A percentile compares a stretch with the other conserved stretches of the same genome.
These are phyloP conservation scores for Rhinocladiella mackenziei DNA, from an alignment of 2,329 filamentous ascomycete species.

Conservation along the genomic window DNA sequence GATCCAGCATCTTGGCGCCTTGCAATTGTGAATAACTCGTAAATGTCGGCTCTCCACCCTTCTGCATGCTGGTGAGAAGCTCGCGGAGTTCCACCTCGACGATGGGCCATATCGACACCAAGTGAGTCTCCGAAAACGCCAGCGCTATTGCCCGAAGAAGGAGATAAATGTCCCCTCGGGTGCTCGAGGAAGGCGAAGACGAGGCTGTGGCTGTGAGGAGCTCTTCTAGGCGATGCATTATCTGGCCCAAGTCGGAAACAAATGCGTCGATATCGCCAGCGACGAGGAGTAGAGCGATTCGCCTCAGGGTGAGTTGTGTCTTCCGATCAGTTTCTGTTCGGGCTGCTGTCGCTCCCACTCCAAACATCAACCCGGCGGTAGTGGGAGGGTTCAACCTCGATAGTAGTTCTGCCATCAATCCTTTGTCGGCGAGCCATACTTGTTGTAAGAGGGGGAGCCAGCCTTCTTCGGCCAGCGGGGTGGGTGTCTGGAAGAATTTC, in stretches of 20 bases:
- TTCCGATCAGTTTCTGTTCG: constrained; percentile 91
- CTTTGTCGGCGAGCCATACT: constrained; percentile 82
- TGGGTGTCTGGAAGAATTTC: constrained; percentile 71
- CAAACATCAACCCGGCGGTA: constrained; percentile 94
- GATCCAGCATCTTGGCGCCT: constrained; percentile 87
- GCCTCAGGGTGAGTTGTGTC: constrained; percentile 82
- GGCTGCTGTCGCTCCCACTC: constrained; percentile 92
- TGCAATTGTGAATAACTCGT: constrained; percentile 75
- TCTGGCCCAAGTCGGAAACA: constrained; percentile 65
- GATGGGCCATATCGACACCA: constrained; percentile 84
- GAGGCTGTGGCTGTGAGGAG: constrained; percentile 76
- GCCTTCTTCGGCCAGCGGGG: constrained; percentile 62
- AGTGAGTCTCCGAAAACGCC: constrained; percentile 71
- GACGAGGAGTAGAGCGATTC: constrained; percentile 74
- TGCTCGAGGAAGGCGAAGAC: constrained; percentile 86
- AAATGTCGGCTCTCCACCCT: constrained; percentile 70
- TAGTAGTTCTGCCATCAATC: constrained; percentile 76
- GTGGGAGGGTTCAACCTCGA: constrained; percentile 76
- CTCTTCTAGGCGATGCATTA: constrained; percentile 82
- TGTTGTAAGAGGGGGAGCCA: constrained; percentile 84
- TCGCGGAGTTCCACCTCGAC: constrained; percentile 81
- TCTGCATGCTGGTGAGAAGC: constrained; percentile 63
- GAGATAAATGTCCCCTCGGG: constrained; percentile 85
- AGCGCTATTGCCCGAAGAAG: constrained; percentile 77
- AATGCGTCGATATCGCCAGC: constrained; percentile 75